phyloP scores from a whole-genome alignment of 2,329 filamentous ascomycete species.

The Penicillium sp. region DNA sequence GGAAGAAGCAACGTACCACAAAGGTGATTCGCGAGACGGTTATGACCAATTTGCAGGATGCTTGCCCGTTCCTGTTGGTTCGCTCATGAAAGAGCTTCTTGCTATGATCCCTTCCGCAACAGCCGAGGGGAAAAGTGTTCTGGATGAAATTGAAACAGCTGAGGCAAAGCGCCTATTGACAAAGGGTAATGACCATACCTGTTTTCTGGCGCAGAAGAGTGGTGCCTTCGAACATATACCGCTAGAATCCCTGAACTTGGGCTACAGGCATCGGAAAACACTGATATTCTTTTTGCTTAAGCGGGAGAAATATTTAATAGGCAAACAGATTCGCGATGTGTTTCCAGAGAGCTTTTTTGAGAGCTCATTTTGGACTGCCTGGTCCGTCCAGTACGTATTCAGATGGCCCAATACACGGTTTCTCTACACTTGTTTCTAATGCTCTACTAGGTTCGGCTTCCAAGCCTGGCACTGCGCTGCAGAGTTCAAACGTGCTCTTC shows the following conservation, averaged over 20 bases:
- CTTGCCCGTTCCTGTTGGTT: constrained; percentile 9
- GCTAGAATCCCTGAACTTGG: neutral
- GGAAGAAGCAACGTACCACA: neutral
- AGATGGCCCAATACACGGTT: no score
- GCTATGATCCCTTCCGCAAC: neutral
- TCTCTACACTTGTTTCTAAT: neutral
- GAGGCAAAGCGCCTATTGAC: neutral
- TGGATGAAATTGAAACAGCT: neutral
- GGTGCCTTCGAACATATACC: neutral
- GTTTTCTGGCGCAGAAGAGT: neutral
- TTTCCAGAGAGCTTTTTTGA: constrained; percentile 22
- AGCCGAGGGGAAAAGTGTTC: neutral
- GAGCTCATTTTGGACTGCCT: constrained; percentile 28
- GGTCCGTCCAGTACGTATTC: constrained; percentile 22
- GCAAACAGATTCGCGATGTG: constrained; percentile 30
- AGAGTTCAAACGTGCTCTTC: constrained; percentile 30
- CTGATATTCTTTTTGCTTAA: neutral
- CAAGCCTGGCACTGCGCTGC: neutral
- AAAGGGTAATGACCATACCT: neutral
- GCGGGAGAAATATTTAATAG: constrained; percentile 24
- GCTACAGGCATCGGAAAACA: neutral
- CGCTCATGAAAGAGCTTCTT: neutral
- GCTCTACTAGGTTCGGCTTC: neutral
- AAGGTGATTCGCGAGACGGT: constrained; percentile 31
- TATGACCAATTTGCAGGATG: constrained; percentile 32